phyloP scores from a whole-genome alignment of 768 basidiomycete genomes.

The Suillus discolor region DNA sequence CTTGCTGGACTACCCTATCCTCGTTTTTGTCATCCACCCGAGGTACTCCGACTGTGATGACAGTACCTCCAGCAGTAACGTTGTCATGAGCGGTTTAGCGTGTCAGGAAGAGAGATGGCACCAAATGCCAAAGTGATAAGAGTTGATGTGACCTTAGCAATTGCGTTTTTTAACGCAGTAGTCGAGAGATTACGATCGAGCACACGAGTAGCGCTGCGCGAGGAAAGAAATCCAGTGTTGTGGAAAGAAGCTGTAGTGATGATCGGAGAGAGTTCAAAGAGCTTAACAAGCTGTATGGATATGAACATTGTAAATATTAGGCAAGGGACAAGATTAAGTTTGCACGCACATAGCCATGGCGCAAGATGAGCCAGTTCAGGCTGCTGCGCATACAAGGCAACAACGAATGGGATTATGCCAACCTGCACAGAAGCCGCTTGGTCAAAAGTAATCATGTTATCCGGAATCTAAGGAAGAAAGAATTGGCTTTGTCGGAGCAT shows the following conservation, averaged over 20 bases:
- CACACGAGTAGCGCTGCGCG: slow-evolving; percentile 41
- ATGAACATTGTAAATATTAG: slow-evolving; percentile 38
- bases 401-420: slow-evolving; percentile 32
- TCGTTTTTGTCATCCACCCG: slow-evolving; percentile 10
- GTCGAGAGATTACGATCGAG: slow-evolving; percentile 32
- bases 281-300: slow-evolving; percentile 38
- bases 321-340: slow-evolving; percentile 34
- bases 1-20: not conserved
- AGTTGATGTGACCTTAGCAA: slow-evolving; percentile 15
- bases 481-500: not conserved
- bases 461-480: slow-evolving; percentile 32
- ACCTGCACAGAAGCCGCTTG: slow-evolving; percentile 41
- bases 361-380: slow-evolving; percentile 30
- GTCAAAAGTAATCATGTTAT: slow-evolving; percentile 38
- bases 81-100: slow-evolving; percentile 35
- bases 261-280: slow-evolving; percentile 40
- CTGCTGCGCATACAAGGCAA: slow-evolving; percentile 33
- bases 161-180: slow-evolving; percentile 13
- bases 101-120: slow-evolving; percentile 29
- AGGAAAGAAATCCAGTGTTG: slow-evolving; percentile 34
- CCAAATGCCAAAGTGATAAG: slow-evolving; percentile 26
- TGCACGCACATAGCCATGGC: slow-evolving; percentile 35
- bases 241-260: slow-evolving; percentile 42
- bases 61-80: slow-evolving; percentile 33
- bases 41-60: slow-evolving; percentile 15